phyloP scores from a whole-genome alignment of 805 yeast species.

The Millerozyma acaciae region DNA sequence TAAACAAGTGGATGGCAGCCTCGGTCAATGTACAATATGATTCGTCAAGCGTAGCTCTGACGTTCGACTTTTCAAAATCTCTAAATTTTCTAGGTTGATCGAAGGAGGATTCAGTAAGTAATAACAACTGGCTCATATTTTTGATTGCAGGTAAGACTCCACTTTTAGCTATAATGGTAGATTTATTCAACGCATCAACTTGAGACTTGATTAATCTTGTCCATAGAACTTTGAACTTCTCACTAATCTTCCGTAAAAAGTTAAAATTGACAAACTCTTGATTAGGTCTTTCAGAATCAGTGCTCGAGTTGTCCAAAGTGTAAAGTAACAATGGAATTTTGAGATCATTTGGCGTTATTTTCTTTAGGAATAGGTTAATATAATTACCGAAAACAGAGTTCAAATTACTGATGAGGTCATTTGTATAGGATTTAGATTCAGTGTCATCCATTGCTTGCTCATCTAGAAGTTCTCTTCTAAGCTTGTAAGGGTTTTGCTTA shows the following conservation, averaged over 20 bases:
- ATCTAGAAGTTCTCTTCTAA: conserved; percentile 17
- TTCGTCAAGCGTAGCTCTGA: conserved; percentile 21
- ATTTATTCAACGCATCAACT: conserved; percentile 33
- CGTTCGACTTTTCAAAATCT: conserved; percentile 15
- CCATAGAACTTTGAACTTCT: conserved; percentile 56
- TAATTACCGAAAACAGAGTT: conserved; percentile 44
- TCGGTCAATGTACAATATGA: conserved; percentile 32
- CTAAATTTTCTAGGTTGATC: conserved; percentile 17
- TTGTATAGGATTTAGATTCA: conserved; percentile 42
- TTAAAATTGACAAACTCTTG: conserved; percentile 60
- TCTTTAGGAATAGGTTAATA: conserved; percentile 32
- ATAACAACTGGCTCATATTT: conserved; percentile 30
- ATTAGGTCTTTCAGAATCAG: conserved; percentile 45
- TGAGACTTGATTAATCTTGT: conserved; percentile 54
- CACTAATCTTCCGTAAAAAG: conserved; percentile 47
- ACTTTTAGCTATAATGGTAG: conserved; percentile 33
- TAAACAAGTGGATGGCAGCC: conserved; percentile 31
- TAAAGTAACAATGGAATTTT: conserved; percentile 31
- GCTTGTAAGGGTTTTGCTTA: conserved; percentile 20
- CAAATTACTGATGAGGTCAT: conserved; percentile 43
- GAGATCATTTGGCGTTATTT: conserved; percentile 33
- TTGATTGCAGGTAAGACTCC: conserved; percentile 33
- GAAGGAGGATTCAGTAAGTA: conserved; percentile 31
- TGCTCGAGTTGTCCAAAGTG: conserved; percentile 24
- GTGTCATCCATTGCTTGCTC: conserved; percentile 23